Base-by-base conservation (phyloP, 176 grass and related monocot species). In the Phragmites australis region DNA sequence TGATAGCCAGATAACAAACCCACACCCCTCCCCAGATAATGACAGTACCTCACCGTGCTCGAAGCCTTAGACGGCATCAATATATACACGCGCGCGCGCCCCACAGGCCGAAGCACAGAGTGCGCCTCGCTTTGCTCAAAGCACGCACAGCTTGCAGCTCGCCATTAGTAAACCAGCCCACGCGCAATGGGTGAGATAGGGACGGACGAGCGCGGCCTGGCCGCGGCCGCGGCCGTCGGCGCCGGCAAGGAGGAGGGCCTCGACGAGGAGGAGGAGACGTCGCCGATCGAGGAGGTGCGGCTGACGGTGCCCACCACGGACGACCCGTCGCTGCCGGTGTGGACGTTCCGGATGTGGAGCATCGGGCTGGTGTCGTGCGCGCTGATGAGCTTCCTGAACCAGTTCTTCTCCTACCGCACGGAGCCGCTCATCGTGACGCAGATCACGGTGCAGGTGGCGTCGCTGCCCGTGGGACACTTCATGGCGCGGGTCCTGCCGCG, bases 261-360 rank as follows among this genome's bases (percentile, higher is more conserved):
- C 41, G 77, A 58, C 0, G 63, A 48, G 10, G 77, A 56, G 0
- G 56, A 55, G 48, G 87, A 97, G 58, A 23, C 60, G 2, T 97
- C 91, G 16, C 85, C 87, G 44, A 50, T 97, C 30, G 94, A 97
- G 91, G 8, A 97, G 87, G 94, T 97, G 9, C 87, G 87, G 39
- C 76, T 94, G 67, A 93, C 92, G 17, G 94, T 94, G 8, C 76
- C 82, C 5, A 31, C 62, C 3, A 86, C 87, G n/a, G 94, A 97
- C 85, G 89, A 97, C 85, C 80, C 91, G 29, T 30, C 87, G 23
- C 79, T 94, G 14, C 94, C 94, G 22, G 94, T 97, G 87, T 90
- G 91, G 94, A 97, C 94, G 67, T 94, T 97, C 89, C 85, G 94
- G 70, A 93, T 93, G 89, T 97, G 94, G 91, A 72, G 70, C 71